These are phyloP conservation scores for Fusarium brevicatenulatum DNA, from an alignment of 2,329 filamentous ascomycete genomes.

Conservation along the genomic window DNA sequence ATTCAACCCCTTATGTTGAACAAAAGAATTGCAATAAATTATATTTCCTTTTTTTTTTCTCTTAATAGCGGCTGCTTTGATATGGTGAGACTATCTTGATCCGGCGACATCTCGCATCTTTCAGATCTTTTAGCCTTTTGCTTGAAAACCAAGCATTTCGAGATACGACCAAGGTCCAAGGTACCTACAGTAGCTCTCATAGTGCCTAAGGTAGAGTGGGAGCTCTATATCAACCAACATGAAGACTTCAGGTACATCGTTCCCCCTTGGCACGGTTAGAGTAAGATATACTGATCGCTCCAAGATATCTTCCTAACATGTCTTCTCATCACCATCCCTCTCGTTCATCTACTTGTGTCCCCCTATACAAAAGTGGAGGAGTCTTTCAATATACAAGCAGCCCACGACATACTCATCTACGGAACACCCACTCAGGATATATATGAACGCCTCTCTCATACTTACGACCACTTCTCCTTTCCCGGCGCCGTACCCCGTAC, in stretches of 20 bases:
- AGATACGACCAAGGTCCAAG: neutral
- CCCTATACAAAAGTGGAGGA: slow-evolving; percentile 99
- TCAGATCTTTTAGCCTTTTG: neutral
- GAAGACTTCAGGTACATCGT: slow-evolving; percentile 32
- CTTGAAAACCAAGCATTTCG: neutral
- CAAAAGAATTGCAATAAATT: neutral
- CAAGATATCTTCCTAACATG: slow-evolving; percentile 42
- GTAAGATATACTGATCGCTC: neutral
- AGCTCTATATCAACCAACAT: slow-evolving; percentile 30
- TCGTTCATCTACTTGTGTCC: slow-evolving; percentile 75
- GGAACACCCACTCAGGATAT: slow-evolving; percentile 74
- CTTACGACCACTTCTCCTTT: slow-evolving; percentile 92
- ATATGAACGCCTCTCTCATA: slow-evolving; percentile 62
- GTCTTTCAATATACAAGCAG: slow-evolving; percentile 96
- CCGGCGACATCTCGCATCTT: neutral
- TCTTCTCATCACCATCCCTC: slow-evolving; percentile 66
- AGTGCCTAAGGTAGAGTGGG: neutral
- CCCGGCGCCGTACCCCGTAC: slow-evolving; percentile 91
- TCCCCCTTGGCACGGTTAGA: neutral
- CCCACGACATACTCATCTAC: slow-evolving; percentile 87
- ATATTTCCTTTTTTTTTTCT: neutral
- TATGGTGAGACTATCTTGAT: neutral
- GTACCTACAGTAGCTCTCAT: neutral
- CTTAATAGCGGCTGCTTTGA: neutral
- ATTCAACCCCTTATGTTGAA: neutral